A percentile compares a stretch with the other conserved stretches of the same genome.
These are phyloP conservation scores for Cytospora paraplurivora DNA, from an alignment of 2,329 filamentous ascomycete genomes.

Conservation along the genomic window DNA sequence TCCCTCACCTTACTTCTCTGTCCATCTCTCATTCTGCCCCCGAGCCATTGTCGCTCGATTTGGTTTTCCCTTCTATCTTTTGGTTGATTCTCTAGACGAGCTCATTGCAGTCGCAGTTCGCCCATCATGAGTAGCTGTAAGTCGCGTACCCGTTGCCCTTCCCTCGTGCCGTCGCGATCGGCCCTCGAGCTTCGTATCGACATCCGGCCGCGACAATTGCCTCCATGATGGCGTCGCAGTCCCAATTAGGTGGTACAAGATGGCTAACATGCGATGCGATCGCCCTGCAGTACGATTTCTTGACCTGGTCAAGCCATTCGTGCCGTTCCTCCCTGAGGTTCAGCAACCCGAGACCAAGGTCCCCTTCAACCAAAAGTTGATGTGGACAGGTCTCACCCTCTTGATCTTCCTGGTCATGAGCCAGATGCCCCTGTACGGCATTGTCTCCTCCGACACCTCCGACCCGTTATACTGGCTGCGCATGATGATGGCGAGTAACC, in stretches of 20 bases:
- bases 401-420: slow-evolving; percentile 99
- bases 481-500: slow-evolving; percentile 99
- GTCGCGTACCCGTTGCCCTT: slow-evolving; percentile 34
- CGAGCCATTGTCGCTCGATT: slow-evolving; percentile 38
- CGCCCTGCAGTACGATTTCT: slow-evolving; percentile 83
- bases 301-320: slow-evolving; percentile 99
- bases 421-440: slow-evolving; percentile 99
- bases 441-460: slow-evolving; percentile 97
- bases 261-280: slow-evolving; percentile 30
- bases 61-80: slow-evolving; percentile 37
- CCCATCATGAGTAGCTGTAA: slow-evolving; percentile 60
- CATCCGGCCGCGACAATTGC: slow-evolving; percentile 17
- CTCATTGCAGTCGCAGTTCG: slow-evolving; percentile 32
- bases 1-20: slow-evolving; percentile 33
- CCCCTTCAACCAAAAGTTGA: slow-evolving; percentile 97
- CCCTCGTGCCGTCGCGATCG: slow-evolving; percentile 17
- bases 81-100: slow-evolving; percentile 31
- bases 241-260: slow-evolving; percentile 18
- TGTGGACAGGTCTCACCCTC: slow-evolving; percentile 92
- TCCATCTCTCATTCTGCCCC: slow-evolving; percentile 31
- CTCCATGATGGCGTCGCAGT: slow-evolving; percentile 21
- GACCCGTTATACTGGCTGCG: slow-evolving; percentile 99
- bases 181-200: slow-evolving; percentile 22
- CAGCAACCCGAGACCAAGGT: slow-evolving; percentile 98
- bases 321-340: slow-evolving; percentile 99